These are phyloP conservation scores for Comarum palustre DNA, from an alignment of 306 rosid species.

Conservation along the genomic window DNA sequence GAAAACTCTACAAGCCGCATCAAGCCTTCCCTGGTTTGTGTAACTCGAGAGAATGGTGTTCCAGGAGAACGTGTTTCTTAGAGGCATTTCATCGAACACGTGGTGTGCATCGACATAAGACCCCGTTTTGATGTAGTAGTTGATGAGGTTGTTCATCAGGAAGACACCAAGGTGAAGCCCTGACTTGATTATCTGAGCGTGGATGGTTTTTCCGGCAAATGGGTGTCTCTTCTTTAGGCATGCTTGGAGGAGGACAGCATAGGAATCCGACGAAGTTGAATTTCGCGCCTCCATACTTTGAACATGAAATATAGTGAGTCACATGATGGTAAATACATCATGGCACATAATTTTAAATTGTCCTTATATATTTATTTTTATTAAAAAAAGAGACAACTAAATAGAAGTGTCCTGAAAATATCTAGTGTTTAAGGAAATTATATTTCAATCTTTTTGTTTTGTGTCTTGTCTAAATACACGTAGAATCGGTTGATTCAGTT, in stretches of 20 bases:
- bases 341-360: no score
- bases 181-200: conserved; percentile 59
- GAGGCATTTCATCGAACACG: conserved; percentile 68
- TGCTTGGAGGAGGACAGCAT: conserved; percentile 53
- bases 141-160: conserved; percentile 68
- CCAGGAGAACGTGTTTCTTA: conserved; percentile 55
- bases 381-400: no score
- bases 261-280: conserved; percentile 38
- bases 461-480: no score
- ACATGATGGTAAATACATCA: no score
- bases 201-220: conserved; percentile 49
- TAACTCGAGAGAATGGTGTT: conserved; percentile 67
- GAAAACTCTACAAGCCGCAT: conserved; percentile 45
- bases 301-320: no score
- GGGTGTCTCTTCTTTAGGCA: conserved; percentile 49
- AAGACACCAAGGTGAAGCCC: conserved; percentile 59
- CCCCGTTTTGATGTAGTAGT: conserved; percentile 48
- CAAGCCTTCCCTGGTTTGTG: conserved; percentile 60
- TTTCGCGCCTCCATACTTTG: conserved; percentile 35
- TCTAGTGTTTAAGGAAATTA: no score
- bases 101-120: conserved; percentile 46
- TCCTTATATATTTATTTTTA: no score
- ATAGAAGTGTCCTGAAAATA: no score
- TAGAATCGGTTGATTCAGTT: no score
- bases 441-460: no score